Conservation (phyloP, 768 basidiomycete species). For the Boletus pseudopeckii region DNA sequence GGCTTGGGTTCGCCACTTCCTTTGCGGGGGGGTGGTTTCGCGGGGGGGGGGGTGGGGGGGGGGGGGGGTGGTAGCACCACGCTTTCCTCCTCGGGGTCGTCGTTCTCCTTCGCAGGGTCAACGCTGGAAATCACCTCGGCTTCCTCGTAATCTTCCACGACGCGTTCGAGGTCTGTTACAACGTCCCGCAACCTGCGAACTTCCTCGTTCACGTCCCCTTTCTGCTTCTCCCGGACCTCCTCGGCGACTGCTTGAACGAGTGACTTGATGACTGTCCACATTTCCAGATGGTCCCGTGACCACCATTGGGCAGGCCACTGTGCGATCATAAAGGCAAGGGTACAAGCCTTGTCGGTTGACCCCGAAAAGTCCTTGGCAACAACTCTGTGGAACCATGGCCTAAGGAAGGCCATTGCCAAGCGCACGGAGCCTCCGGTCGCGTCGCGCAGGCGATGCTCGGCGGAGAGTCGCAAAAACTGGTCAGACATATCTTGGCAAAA, state of each 20-base stretch:
- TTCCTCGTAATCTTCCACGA: slow-evolving; percentile 40
- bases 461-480: slow-evolving; percentile 52
- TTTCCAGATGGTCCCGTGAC: slow-evolving; percentile 61
- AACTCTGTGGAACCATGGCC: slow-evolving; percentile 63
- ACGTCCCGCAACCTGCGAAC: slow-evolving; percentile 47
- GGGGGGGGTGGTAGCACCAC: too few relatives aligned
- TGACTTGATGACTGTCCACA: slow-evolving; percentile 54
- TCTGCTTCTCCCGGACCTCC: slow-evolving; percentile 54
- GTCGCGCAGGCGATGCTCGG: slow-evolving; percentile 58
- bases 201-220: slow-evolving; percentile 42
- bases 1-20: too few relatives aligned
- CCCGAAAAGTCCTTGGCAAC: slow-evolving; percentile 39
- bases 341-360: slow-evolving; percentile 37
- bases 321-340: slow-evolving; percentile 49
- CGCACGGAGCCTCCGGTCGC: slow-evolving; percentile 66
- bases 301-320: slow-evolving; percentile 71
- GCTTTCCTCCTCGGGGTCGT: not conserved
- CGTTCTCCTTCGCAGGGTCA: slow-evolving; percentile 18
- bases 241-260: slow-evolving; percentile 62
- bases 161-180: slow-evolving; percentile 48
- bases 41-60: too few relatives aligned
- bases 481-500: slow-evolving; percentile 72
- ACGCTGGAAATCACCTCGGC: slow-evolving; percentile 25
- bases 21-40: too few relatives aligned
- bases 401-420: slow-evolving; percentile 62